Evolutionary conservation across 164 flowering plant species (phyloP).

Genomic region (Warburgia ugandensis): DNA sequence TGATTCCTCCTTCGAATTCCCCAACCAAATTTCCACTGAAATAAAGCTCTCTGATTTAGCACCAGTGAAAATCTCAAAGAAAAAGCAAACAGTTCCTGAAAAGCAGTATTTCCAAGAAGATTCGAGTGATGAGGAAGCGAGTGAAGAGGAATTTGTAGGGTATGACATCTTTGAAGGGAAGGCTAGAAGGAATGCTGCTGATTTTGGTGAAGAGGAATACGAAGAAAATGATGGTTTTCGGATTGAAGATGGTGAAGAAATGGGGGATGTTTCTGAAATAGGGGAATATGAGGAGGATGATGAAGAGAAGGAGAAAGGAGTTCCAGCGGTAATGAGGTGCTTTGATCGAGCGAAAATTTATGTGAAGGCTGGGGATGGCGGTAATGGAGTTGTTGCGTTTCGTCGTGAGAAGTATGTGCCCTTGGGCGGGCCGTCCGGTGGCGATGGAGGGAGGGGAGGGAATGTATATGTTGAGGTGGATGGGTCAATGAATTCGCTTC

Average conservation of each 20-base stretch:
- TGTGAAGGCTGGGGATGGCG: constrained; percentile 88
- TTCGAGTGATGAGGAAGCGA: constrained; percentile 16
- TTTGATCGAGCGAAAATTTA: constrained; percentile 80
- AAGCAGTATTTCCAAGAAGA: background rate
- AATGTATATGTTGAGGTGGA: constrained; percentile 86
- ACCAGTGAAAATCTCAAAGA: too few species aligned
- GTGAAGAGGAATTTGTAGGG: constrained; percentile 16
- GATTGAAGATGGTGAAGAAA: constrained; percentile 11
- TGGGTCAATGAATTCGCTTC: constrained; percentile 77
- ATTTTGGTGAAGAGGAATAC: constrained; percentile 8
- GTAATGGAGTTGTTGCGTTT: constrained; percentile 94
- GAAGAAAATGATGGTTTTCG: constrained; percentile 12
- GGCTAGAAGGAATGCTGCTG: constrained; percentile 3
- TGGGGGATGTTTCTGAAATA: background rate
- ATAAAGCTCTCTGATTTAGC: constrained; percentile 29
- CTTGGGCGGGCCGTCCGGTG: constrained; percentile 92
- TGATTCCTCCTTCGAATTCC: constrained; percentile 19
- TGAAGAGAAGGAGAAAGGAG: constrained; percentile 75
- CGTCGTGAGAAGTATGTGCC: constrained; percentile 92
- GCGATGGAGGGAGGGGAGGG: constrained; percentile 96
- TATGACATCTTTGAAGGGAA: constrained; percentile 23
- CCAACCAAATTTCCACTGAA: constrained; percentile 7
- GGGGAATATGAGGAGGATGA: constrained; percentile 9
- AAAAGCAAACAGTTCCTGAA: background rate
- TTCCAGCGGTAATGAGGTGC: constrained; percentile 97